Conservation (phyloP, 202 grass and related monocot genomes). For the Miscanthus sacchariflorus region DNA sequence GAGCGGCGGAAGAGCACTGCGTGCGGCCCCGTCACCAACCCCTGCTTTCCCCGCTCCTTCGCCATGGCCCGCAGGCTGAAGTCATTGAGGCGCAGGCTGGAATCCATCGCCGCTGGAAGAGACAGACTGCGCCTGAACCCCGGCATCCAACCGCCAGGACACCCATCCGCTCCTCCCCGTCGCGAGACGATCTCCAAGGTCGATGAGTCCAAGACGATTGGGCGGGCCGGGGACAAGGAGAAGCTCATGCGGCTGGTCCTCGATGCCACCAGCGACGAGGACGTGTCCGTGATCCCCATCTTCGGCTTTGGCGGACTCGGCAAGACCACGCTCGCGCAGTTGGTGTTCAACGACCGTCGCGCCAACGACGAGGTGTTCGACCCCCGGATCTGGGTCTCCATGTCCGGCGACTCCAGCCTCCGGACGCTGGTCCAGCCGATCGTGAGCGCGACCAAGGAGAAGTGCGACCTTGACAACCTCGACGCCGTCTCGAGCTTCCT, state of each 20-base stretch:
- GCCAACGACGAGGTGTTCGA: constrained; percentile 60
- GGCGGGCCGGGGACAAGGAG: constrained; percentile 54
- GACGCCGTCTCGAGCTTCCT: constrained; percentile 33
- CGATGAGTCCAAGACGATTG: constrained; percentile 61
- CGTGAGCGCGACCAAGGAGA: constrained; percentile 47
- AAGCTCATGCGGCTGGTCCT: constrained; percentile 66
- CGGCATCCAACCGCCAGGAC: not conserved
- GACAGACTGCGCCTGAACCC: constrained; percentile 44
- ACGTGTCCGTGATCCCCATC: constrained; percentile 65
- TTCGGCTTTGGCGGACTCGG: constrained; percentile 64
- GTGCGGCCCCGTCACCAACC: constrained; percentile 1
- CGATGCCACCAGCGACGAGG: constrained; percentile 52
- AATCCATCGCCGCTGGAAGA: constrained; percentile 43
- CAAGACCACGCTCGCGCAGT: constrained; percentile 68
- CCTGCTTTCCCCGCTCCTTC: constrained; percentile 1
- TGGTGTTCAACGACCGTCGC: constrained; percentile 38
- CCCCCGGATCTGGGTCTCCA: constrained; percentile 61
- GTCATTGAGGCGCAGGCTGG: constrained; percentile 44
- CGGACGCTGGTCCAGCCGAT: constrained; percentile 48
- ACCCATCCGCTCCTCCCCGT: constrained; percentile 2
- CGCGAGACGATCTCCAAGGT: constrained; percentile 57
- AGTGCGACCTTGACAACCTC: constrained; percentile 26
- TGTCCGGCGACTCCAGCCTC: constrained; percentile 54
- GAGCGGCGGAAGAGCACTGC: not conserved
- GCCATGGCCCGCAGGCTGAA: constrained; percentile 34